These are phyloP conservation scores for Malania oleifera DNA, from an alignment of 164 flowering plant genomes.

Conservation along the genomic window DNA sequence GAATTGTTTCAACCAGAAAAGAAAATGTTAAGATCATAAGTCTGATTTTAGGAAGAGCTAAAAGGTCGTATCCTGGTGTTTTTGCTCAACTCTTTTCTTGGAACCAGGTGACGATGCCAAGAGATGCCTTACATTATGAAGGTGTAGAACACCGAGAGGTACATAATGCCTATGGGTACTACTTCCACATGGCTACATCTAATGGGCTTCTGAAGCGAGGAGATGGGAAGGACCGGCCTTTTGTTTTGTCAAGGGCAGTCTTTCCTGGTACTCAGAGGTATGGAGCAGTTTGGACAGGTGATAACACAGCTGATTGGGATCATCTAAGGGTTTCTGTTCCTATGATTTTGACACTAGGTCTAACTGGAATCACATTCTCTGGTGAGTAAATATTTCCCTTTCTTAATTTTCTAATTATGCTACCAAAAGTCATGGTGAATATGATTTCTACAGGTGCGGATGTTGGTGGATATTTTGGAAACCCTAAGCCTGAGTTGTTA, in stretches of 20 bases:
- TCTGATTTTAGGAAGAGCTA: no score
- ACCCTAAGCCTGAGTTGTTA: constrained; percentile 84
- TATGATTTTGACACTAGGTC: constrained; percentile 90
- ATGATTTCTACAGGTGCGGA: constrained; percentile 74
- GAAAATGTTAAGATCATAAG: no score
- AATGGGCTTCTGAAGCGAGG: constrained; percentile 84
- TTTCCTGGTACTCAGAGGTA: constrained; percentile 94
- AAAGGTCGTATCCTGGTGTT: no score
- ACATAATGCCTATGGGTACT: constrained; percentile 95
- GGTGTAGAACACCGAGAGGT: constrained; percentile 88
- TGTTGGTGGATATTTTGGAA: constrained; percentile 98
- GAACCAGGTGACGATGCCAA: constrained; percentile 89
- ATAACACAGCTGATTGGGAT: constrained; percentile 96
- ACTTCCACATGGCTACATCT: constrained; percentile 92
- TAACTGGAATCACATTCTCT: constrained; percentile 81
- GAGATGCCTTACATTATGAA: constrained; percentile 92
- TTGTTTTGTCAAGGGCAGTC: constrained; percentile 90
- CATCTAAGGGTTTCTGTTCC: constrained; percentile 93
- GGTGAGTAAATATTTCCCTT: constrained; percentile 40
- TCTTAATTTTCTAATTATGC: neutral
- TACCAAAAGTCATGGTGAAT: neutral
- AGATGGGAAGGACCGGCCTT: constrained; percentile 88
- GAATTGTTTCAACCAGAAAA: no score
- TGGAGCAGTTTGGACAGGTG: constrained; percentile 99
- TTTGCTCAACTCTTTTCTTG: constrained; percentile 9